Percentiles rank a stretch among this genome's conserved stretches.
phyloP scores from a whole-genome alignment of 225 moss, liverwort and hornwort species.

The Antitrichia curtipendula region DNA sequence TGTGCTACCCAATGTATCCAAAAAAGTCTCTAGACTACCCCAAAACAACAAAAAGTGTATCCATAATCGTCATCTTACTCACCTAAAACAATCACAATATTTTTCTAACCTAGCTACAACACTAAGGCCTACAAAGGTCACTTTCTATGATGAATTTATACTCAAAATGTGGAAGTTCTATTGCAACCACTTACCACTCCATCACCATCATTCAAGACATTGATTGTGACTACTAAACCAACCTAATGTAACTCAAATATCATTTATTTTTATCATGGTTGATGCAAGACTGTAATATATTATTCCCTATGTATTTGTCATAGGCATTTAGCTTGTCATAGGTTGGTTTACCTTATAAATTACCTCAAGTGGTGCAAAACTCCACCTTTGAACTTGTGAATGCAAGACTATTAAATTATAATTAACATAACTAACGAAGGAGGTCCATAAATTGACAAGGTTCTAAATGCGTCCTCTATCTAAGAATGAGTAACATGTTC shows the following conservation, averaged over 20 bases:
- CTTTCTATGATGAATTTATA: neutral
- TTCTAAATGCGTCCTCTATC: neutral
- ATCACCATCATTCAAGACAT: neutral
- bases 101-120: neutral
- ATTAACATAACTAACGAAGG: too few species aligned
- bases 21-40: neutral
- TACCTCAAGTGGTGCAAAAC: neutral
- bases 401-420: fast-evolving
- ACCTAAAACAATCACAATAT: neutral
- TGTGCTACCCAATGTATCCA: neutral
- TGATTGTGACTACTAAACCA: neutral
- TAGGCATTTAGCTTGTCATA: neutral
- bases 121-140: neutral
- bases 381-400: neutral
- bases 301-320: fast-evolving
- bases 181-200: neutral
- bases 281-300: neutral
- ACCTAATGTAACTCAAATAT: neutral
- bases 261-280: too few species aligned
- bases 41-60: neutral
- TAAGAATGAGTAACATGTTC: fast-evolving
- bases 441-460: fast-evolving
- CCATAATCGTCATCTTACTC: neutral
- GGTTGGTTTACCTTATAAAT: neutral
- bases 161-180: neutral